Evolutionary conservation across 768 basidiomycete genomes (phyloP).

Genomic region (Russula earlei): DNA sequence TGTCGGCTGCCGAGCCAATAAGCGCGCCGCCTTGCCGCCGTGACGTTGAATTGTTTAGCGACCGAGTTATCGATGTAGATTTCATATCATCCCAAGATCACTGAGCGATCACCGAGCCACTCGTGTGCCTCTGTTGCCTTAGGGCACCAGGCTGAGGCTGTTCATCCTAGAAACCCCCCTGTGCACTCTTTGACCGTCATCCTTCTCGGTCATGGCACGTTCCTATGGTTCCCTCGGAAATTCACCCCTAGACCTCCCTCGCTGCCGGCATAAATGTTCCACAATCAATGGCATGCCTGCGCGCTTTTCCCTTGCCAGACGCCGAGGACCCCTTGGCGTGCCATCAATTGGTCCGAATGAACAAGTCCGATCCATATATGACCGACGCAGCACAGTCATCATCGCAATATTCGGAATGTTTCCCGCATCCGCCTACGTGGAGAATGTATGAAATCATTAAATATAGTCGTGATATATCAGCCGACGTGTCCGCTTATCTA

Average conservation of each 20-base stretch:
- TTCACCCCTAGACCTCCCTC: too few species aligned
- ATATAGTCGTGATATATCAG: background rate
- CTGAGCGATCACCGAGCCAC: background rate
- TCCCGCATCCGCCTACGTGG: background rate
- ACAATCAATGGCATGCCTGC: background rate
- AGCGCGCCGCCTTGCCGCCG: slow-evolving; percentile 3
- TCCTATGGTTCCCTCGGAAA: background rate
- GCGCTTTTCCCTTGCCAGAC: background rate
- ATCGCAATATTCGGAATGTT: too few species aligned
- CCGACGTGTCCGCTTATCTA: too few species aligned
- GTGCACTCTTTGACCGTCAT: background rate
- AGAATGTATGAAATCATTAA: background rate
- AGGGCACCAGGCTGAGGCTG: background rate
- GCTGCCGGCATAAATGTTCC: background rate
- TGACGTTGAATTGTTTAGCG: background rate
- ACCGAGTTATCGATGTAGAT: background rate
- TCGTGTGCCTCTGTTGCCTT: background rate
- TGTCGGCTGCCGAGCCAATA: background rate
- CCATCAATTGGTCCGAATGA: background rate
- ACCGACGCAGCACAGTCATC: background rate
- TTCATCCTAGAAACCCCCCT: background rate
- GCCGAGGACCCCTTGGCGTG: background rate
- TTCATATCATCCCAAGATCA: background rate
- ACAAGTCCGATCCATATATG: background rate
- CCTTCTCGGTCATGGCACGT: background rate